Percentiles rank a stretch among this genome's conserved stretches.
Conservation (phyloP, 345 rosid genomes). For the Fremontodendron californicum region DNA sequence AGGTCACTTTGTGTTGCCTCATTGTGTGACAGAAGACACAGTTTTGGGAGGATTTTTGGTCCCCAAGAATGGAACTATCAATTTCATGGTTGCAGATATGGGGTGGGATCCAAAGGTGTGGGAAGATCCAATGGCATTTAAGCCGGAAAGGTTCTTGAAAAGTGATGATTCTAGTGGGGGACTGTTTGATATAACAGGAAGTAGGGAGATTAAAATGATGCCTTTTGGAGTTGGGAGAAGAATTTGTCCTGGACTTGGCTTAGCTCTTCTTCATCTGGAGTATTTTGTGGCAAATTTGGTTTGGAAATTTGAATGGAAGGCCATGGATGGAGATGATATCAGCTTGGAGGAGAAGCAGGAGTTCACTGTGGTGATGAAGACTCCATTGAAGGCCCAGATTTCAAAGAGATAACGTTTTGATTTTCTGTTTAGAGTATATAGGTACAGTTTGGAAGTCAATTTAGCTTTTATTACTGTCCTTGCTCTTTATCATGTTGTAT, state of each 20-base stretch:
- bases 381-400: constrained; percentile 21
- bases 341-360: constrained; percentile 28
- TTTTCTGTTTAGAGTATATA: too few relatives aligned
- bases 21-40: background rate
- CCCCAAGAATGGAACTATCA: background rate
- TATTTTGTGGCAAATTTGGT: constrained; percentile 38
- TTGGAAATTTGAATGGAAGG: constrained; percentile 31
- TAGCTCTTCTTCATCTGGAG: constrained; percentile 34
- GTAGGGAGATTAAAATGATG: constrained; percentile 42
- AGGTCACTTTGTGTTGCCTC: constrained; percentile 24
- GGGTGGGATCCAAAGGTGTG: constrained; percentile 36
- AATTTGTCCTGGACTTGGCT: constrained; percentile 33
- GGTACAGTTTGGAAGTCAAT: too few relatives aligned
- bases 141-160: constrained; percentile 35
- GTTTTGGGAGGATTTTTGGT: constrained; percentile 5
- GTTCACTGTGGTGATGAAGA: constrained; percentile 33
- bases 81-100: constrained; percentile 22
- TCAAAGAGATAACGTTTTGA: too few relatives aligned
- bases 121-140: constrained; percentile 44
- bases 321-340: constrained; percentile 19
- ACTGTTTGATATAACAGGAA: constrained; percentile 32
- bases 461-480: too few relatives aligned
- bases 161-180: background rate
- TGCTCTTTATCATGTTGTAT: background rate
- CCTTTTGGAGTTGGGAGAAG: constrained; percentile 43